Conservation (phyloP, 2,329 filamentous ascomycete species). For the Albophoma yamanashiensis region DNA sequence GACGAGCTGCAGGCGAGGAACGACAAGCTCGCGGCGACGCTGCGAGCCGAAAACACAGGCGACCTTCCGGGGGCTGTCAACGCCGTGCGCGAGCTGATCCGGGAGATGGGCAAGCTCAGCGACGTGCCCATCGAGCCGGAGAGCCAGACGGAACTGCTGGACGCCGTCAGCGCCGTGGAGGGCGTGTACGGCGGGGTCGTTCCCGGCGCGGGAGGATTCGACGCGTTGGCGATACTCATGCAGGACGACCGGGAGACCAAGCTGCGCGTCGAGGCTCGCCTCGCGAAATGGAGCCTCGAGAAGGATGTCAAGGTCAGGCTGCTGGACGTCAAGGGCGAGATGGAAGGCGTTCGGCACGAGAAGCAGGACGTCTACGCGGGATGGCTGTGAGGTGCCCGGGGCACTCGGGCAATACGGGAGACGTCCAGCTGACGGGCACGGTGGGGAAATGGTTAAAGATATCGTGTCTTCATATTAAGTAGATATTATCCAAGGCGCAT, state of each 20-base stretch:
- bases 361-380: slow-evolving; percentile 29
- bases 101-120: slow-evolving; percentile 63
- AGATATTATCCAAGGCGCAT: not conserved
- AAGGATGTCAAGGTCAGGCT: slow-evolving; percentile 56
- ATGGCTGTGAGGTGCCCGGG: slow-evolving; percentile 23
- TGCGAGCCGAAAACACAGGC: slow-evolving; percentile 39
- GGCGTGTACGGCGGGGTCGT: slow-evolving; percentile 89
- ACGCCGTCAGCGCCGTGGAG: slow-evolving; percentile 59
- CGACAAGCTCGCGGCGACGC: slow-evolving; percentile 53
- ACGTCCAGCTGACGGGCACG: not conserved
- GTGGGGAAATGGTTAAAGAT: not conserved
- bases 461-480: not conserved
- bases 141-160: slow-evolving; percentile 74
- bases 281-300: slow-evolving; percentile 53
- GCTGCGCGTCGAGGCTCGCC: slow-evolving; percentile 45
- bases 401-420: not conserved
- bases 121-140: slow-evolving; percentile 81
- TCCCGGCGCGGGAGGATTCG: slow-evolving; percentile 86
- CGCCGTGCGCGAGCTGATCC: slow-evolving; percentile 50
- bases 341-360: slow-evolving; percentile 51
- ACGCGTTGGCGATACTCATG: slow-evolving; percentile 76
- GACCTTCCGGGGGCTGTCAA: slow-evolving; percentile 36
- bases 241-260: slow-evolving; percentile 59
- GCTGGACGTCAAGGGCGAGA: slow-evolving; percentile 60
- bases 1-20: slow-evolving; percentile 63